phyloP scores from a whole-genome alignment of 768 basidiomycete species.

The Termitomyces sp. region DNA sequence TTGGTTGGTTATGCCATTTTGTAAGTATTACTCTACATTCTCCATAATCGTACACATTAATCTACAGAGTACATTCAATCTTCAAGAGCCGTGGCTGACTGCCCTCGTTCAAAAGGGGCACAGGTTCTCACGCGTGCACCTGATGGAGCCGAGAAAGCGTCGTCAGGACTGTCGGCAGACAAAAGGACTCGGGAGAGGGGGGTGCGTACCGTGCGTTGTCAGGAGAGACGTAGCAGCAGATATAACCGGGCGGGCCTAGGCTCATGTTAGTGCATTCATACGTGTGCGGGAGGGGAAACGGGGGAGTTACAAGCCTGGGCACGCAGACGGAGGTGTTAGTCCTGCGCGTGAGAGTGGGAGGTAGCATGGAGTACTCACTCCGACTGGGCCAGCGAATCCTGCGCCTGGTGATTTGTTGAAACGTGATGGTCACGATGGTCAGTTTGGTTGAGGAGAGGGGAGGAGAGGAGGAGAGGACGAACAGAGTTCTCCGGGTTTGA shows the following conservation, averaged over 20 bases:
- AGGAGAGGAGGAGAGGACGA: not conserved
- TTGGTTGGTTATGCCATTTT: too few species aligned
- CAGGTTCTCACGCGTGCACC: too few species aligned
- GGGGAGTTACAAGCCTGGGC: slow-evolving; percentile 2
- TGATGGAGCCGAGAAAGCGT: too few species aligned
- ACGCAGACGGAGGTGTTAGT: too few species aligned
- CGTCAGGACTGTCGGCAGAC: too few species aligned
- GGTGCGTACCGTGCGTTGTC: slow-evolving; percentile 3
- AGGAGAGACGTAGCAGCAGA: slow-evolving; percentile 5
- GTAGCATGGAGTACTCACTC: slow-evolving; percentile 12
- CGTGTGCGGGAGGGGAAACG: not conserved
- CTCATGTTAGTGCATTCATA: not conserved
- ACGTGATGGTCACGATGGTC: not conserved
- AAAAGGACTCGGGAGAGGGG: not conserved
- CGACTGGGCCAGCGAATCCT: slow-evolving; percentile 8
- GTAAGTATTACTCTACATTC: too few species aligned
- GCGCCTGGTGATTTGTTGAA: not conserved
- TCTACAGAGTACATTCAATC: too few species aligned
- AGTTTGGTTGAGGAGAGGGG: not conserved
- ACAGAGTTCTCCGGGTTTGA: slow-evolving; percentile 5
- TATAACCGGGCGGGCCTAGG: not conserved
- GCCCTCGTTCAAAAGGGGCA: too few species aligned
- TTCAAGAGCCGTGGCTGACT: too few species aligned
- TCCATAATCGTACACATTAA: too few species aligned
- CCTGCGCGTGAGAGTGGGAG: too few species aligned